Evolutionary conservation across 305 asterid species (phyloP), one percentile per base, ranked within the genome.

Genomic region (Solanum hybrid): DNA sequence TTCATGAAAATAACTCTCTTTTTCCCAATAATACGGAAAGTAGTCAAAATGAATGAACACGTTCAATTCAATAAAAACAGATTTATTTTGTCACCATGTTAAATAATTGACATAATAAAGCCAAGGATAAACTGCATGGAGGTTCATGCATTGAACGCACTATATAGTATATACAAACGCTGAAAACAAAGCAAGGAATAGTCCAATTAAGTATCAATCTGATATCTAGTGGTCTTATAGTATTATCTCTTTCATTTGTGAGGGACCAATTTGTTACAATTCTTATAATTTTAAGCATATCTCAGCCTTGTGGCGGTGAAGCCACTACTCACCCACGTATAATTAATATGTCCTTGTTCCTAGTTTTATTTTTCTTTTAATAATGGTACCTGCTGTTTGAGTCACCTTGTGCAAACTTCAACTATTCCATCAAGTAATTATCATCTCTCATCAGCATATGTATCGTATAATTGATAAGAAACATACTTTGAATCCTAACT

Each of bases 101-200:
- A 82, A 33, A 73, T 26, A 13, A 75, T 7, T 77, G 72, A 27
- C 75, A 51, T 29, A 84, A 84, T 51, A 84, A 84, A 84, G 22
- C 22, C 29, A 84, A 31, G 57, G 11, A 51, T 15, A 31, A 51
- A 51, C 41, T 51, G 88, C 76, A 84, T 84, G 88, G 38, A 72
- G 88, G 15, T 84, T 84, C 85, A 79, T 79, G 41, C 88, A 84
- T 84, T 84, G 76, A 51, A 84, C 76, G 27, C 29, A 70, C 65
- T 70, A 24, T 11, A 57, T 57, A 17, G 12, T 3, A 68, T 4
- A 24, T 9, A 77, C 75, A 70, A n/a, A 84, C 2, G 38, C 39
- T 82, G 82, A 39, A 68, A 72, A 38, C 76, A 32, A 89, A 37
- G 72, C 41, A 84, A 31, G 7, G 80, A 89, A 61, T 61, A 61